Evolutionary conservation across 2,329 filamentous ascomycete species (phyloP), one percentile per base, ranked within the genome.

Genomic region (Sclerotiophoma versabilis): DNA sequence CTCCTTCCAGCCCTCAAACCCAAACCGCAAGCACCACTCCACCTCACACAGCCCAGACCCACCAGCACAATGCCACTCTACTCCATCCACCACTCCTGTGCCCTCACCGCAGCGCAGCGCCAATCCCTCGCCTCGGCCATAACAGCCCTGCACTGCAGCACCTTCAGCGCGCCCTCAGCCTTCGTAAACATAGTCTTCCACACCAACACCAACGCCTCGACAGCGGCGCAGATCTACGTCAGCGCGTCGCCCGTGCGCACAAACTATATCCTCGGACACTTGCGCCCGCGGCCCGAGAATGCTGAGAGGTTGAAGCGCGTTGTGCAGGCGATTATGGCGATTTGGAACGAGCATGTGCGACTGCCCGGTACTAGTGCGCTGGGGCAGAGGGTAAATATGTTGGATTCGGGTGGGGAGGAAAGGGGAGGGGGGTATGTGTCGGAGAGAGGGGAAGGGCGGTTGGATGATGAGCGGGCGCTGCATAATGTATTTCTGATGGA

Each of bases 161-260:
- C 72, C 46, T 80, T 80, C 72, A 70, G 67, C 36, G 74, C 77
- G 0, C 77, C 77, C 0, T 70, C 67, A 3, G 62, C 77, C 20
- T 80, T 81, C 66, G 77, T 81, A 42, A 78, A 80, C 55, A 71
- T 80, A 12, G 62, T 66, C 14, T 79, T 78, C 48, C 57, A 62
- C 42, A n/a, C 43, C 19, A 45, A 34, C 23, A 12, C 26, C 30
- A 33, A 4, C n/a, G n/a, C 30, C n/a, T 20, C 22, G 11, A 6
- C 19, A 17, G 5, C 20, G 17, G 20, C 26, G 0, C 42, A 19
- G 38, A 45, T 33, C 38, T 59, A 17, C 47, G 58, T 39, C 47
- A 58, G 37, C 29, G 45, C 25, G 17, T 15, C 3, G 4, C 22
- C 32, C 2, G 7, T n/a, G 1, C 46, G 30, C 4, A 57, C 61